phyloP scores from a whole-genome alignment of 2,329 filamentous ascomycete species.

The Cladosporium sp. region DNA sequence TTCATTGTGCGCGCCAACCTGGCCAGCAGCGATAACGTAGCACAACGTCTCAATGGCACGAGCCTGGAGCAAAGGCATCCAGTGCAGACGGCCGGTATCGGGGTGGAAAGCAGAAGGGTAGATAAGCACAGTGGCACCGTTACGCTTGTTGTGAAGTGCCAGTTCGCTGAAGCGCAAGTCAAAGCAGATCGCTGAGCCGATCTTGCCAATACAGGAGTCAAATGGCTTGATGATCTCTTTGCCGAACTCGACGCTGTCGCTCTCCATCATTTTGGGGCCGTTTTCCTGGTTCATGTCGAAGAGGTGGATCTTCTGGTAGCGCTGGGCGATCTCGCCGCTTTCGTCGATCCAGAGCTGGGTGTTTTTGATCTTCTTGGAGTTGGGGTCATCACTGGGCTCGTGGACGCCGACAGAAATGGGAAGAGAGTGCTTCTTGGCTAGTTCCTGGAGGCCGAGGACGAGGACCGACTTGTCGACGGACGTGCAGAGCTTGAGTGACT shows the following conservation, averaged over 20 bases:
- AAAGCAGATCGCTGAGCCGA: slow-evolving; percentile 86
- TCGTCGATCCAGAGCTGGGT: slow-evolving; percentile 67
- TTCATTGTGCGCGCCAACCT: slow-evolving; percentile 71
- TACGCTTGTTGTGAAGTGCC: slow-evolving; percentile 63
- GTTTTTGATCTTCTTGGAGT: slow-evolving; percentile 59
- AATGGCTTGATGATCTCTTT: slow-evolving; percentile 66
- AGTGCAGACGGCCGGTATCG: slow-evolving; percentile 80
- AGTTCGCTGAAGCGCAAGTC: slow-evolving; percentile 84
- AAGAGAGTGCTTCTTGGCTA: slow-evolving; percentile 63
- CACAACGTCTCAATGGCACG: slow-evolving; percentile 86
- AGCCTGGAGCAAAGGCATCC: slow-evolving; percentile 75
- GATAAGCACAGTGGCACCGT: slow-evolving; percentile 72
- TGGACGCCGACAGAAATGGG: slow-evolving; percentile 87
- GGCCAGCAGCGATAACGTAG: slow-evolving; percentile 84
- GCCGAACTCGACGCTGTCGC: slow-evolving; percentile 69
- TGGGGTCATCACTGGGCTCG: slow-evolving; percentile 59
- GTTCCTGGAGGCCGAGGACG: slow-evolving; percentile 70
- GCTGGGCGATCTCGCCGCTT: slow-evolving; percentile 57
- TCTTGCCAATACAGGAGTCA: slow-evolving; percentile 68
- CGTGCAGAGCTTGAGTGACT: slow-evolving; percentile 70
- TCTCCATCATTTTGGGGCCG: slow-evolving; percentile 63
- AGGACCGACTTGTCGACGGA: slow-evolving; percentile 69
- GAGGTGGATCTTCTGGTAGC: slow-evolving; percentile 87
- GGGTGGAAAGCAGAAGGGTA: slow-evolving; percentile 92
- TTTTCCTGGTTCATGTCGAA: slow-evolving; percentile 66